Evolutionary conservation across 1,284 basidiomycete genomes (phyloP), one percentile per base, ranked within the genome.

Genomic region (Papiliotrema laurentii): DNA sequence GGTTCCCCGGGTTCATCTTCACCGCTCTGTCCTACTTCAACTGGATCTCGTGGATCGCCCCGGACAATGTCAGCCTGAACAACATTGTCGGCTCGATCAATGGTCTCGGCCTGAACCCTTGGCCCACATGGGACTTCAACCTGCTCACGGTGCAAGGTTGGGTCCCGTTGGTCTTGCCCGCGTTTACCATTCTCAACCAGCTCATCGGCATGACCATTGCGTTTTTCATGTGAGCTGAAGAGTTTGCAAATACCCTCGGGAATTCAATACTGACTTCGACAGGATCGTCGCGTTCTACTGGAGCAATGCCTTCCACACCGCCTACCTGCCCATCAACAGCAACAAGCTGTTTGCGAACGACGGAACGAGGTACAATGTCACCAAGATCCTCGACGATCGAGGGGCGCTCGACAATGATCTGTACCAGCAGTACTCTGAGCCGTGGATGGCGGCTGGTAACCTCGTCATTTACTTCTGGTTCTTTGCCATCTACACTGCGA

Each of bases 41-140:
- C 56, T 83, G 81, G 81, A 76, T 81, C 18, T 77, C 75, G 53
- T 83, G 81, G 81, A 81, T 82, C 56, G 72, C 68, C 28, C 80
- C 80, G 13, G 60, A 61, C 49, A 61, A 63, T 42, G 43, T 59
- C 24, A 43, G 40, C 2, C 45, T 64, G n/a, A 53, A 50, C 47
- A 51, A 49, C 33, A 59, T 69, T 30, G 55, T 52, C 18, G 60
- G 61, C 24, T 30, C 44, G n/a, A 44, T 55, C 57, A 56, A 51
- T 21, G 73, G 75, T 30, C 53, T 75, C 19, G 68, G 67, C 16
- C 31, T 75, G 44, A 72, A 72, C 58, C 68, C 72, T 2, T 53
- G 58, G 26, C 66, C 67, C 7, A 72, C 73, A 1, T 66, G 74
- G 35, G 75, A 75, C 50, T 66, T 54, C 52, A 66, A 60, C 50